phyloP scores from a whole-genome alignment of 495 filamentous ascomycete genomes.

The Penicillium dipodomyicola region DNA sequence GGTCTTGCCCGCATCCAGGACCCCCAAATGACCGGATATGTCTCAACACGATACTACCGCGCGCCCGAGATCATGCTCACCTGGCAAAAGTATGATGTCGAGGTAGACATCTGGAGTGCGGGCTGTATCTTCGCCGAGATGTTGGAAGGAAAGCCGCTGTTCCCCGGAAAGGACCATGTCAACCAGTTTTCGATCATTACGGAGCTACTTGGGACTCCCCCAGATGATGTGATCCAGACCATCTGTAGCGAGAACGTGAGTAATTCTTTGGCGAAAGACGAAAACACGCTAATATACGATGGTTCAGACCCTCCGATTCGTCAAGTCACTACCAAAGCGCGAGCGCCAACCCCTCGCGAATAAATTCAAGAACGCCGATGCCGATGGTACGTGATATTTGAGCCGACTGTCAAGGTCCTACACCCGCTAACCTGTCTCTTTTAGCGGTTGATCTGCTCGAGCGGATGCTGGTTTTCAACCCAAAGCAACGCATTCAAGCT shows the following conservation, averaged over 20 bases:
- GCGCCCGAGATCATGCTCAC: slow-evolving; percentile 99
- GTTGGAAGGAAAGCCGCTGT: slow-evolving; percentile 96
- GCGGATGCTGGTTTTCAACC: slow-evolving; percentile 96
- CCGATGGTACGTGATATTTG: slow-evolving; percentile 63
- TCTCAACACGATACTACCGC: slow-evolving; percentile 97
- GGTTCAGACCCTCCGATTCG: slow-evolving; percentile 86
- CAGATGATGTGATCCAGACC: slow-evolving; percentile 96
- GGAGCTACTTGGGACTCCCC: slow-evolving; percentile 94
- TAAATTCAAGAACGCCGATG: slow-evolving; percentile 95
- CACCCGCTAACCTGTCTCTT: slow-evolving; percentile 15
- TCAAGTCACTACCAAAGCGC: slow-evolving; percentile 95
- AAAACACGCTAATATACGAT: slow-evolving; percentile 13
- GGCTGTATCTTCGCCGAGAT: slow-evolving; percentile 99
- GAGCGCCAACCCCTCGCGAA: slow-evolving; percentile 84
- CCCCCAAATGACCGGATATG: slow-evolving; percentile 99
- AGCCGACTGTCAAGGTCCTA: neutral
- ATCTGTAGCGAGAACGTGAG: slow-evolving; percentile 97
- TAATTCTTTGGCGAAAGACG: neutral
- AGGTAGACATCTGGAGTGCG: slow-evolving; percentile 99
- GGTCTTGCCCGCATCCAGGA: slow-evolving; percentile 96
- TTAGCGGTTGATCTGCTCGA: slow-evolving; percentile 91
- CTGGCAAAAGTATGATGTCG: slow-evolving; percentile 99
- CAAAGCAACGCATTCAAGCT: slow-evolving; percentile 84
- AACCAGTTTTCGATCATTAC: slow-evolving; percentile 99
- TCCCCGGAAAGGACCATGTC: slow-evolving; percentile 98